Base-by-base conservation (phyloP, 2,329 filamentous ascomycete genomes). In the Chrysoporthe puriensis region DNA sequence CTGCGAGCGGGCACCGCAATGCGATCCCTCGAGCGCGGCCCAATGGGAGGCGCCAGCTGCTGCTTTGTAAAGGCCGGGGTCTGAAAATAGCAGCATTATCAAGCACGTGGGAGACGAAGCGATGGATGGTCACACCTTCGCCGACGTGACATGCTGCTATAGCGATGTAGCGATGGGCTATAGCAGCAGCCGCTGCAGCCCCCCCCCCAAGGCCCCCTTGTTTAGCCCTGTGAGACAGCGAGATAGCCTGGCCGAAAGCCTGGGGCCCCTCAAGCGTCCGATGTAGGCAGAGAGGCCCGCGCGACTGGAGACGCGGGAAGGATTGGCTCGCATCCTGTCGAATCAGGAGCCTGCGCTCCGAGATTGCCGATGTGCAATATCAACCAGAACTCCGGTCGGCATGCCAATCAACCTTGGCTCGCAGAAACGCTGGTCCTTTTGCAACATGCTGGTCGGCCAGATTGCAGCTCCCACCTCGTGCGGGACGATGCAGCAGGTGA, bases 71-170 rank as follows among this genome's bases (percentile, higher is more conserved):
- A 44, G 32, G 57, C 64, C 34, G 32, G 64, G 62, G 52, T 64
- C 61, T 62, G 34, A 69, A 56, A 69, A 69, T 69, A 69, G 67
- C 56, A 67, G 48, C 60, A 67, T 69, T 62, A 66, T 69, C 62
- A 48, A 69, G 67, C 67, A 69, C 64, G 66, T 68, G 66, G 66
- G 46, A 48, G 48, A 62, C 57, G 21, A 42, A 59, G 52, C 63
- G 66, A 66, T 68, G 50, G 65, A 40, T 26, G 57, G 62, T 52
- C 40, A 26, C 57, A 61, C 34, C 56, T n/a, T 40, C 34, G 32
- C 34, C 56, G 40, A 40, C 34, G 56, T 59, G 34, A 40, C 56
- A 13, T 26, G 36, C 26, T 26, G 26, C 26, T 26, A 26, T 26
- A 26, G 26, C 26, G 26, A 26, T 26, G 26, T 26, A 26, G 26